Evolutionary conservation across 257 asterid genomes (phyloP).

Genomic region (Lantana camara): DNA sequence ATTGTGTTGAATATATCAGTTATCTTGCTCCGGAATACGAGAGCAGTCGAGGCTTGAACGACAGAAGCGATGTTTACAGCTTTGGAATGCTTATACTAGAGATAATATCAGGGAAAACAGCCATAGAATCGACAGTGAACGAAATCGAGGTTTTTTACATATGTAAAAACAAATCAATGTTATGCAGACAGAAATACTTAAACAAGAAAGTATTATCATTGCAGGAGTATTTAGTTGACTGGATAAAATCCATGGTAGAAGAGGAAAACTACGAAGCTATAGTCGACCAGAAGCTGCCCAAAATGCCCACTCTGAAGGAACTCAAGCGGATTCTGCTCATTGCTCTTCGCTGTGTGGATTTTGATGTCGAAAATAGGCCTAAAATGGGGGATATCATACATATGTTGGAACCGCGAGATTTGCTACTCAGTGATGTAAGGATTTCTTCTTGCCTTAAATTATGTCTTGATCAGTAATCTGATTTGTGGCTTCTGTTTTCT

Average conservation of each 20-base stretch:
- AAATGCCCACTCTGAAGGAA: constrained; percentile 35
- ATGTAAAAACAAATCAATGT: background rate
- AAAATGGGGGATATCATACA: constrained; percentile 50
- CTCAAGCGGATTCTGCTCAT: constrained; percentile 48
- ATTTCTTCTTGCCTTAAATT: background rate
- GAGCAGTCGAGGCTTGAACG: constrained; percentile 8
- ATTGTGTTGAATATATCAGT: constrained; percentile 27
- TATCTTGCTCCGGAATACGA: constrained; percentile 48
- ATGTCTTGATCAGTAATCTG: too few relatives aligned
- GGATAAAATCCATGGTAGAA: constrained; percentile 46
- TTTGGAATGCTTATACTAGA: constrained; percentile 63
- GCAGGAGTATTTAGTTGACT: constrained; percentile 58
- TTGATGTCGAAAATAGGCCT: constrained; percentile 48
- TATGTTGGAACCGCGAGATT: constrained; percentile 58
- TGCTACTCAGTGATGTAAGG: constrained; percentile 51
- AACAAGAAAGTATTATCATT: background rate
- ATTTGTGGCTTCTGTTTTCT: background rate
- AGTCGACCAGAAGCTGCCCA: constrained; percentile 52
- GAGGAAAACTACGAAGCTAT: constrained; percentile 32
- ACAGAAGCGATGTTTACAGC: constrained; percentile 58
- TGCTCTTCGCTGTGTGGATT: constrained; percentile 65
- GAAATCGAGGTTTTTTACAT: constrained; percentile 45
- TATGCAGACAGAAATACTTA: background rate
- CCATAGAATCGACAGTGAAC: constrained; percentile 24
- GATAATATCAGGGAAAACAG: constrained; percentile 55